Percentiles rank a stretch among this genome's conserved stretches.
These are phyloP conservation scores for Daldinia eschscholtzii DNA, from an alignment of 2,329 filamentous ascomycete genomes.

Conservation along the genomic window DNA sequence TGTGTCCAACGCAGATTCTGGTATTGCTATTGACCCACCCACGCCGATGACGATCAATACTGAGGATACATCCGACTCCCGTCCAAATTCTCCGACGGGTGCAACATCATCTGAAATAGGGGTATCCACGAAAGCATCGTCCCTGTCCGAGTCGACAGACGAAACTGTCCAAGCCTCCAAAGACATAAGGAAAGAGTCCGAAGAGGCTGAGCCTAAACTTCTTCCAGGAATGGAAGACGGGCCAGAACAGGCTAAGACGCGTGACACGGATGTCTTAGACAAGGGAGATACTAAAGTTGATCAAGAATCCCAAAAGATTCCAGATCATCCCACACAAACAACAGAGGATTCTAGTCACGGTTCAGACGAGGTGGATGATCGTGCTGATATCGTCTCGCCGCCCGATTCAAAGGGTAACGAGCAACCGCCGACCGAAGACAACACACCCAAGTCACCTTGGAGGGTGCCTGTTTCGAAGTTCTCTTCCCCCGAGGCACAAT, in stretches of 20 bases:
- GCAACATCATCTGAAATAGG: constrained; percentile 66
- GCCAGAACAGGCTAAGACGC: constrained; percentile 35
- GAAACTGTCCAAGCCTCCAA: constrained; percentile 64
- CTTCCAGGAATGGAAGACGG: constrained; percentile 23
- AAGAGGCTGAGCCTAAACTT: constrained; percentile 26
- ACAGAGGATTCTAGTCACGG: constrained; percentile 30
- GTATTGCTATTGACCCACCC: constrained; percentile 64
- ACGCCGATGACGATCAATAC: constrained; percentile 52
- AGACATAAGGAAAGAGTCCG: constrained; percentile 47
- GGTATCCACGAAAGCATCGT: constrained; percentile 73
- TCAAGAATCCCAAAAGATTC: constrained; percentile 47
- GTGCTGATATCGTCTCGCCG: constrained; percentile 15
- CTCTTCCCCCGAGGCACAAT: constrained; percentile 46
- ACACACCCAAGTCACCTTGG: constrained; percentile 43
- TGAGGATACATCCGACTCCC: constrained; percentile 69
- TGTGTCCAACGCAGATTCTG: constrained; percentile 66
- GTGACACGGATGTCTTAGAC: constrained; percentile 41
- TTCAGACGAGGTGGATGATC: constrained; percentile 38
- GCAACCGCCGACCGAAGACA: constrained; percentile 34
- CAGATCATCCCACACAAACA: constrained; percentile 40
- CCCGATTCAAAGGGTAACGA: constrained; percentile 25
- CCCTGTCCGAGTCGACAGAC: constrained; percentile 72
- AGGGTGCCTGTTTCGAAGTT: constrained; percentile 49
- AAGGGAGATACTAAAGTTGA: constrained; percentile 26
- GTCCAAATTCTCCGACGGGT: constrained; percentile 67